Evolutionary conservation across 495 filamentous ascomycete genomes (phyloP).

Genomic region (Cladorrhinum samala): DNA sequence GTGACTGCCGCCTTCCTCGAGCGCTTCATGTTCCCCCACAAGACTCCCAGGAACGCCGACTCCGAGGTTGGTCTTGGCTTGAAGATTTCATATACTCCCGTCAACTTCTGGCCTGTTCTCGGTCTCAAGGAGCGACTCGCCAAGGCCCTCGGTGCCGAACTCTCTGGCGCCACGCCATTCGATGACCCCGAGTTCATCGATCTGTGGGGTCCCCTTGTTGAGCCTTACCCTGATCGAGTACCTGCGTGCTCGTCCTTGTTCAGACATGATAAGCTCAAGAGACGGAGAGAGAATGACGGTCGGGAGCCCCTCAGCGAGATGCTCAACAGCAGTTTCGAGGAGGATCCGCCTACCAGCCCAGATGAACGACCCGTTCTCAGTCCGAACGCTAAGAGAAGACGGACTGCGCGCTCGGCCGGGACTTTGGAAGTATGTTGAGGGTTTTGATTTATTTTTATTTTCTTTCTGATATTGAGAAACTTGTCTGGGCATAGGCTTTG

Average conservation of each 20-base stretch:
- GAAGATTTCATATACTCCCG: conserved; percentile 30
- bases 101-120: conserved; percentile 40
- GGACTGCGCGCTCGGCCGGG: conserved; percentile 17
- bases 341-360: conserved; percentile 20
- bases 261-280: conserved; percentile 15
- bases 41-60: conserved; percentile 14
- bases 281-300: conserved; percentile 13
- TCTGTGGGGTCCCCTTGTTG: conserved; percentile 27
- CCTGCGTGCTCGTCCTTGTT: background rate
- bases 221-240: conserved; percentile 2
- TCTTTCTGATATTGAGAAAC: too few relatives aligned
- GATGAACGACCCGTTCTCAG: conserved; percentile 24
- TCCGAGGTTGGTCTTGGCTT: conserved; percentile 14
- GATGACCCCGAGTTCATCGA: conserved; percentile 29
- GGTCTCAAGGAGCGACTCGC: conserved; percentile 44
- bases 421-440: conserved; percentile 27
- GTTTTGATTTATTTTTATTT: too few relatives aligned
- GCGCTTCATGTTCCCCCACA: conserved; percentile 33
- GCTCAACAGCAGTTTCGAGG: conserved; percentile 32
- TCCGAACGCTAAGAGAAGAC: conserved; percentile 29
- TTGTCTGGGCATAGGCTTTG: too few relatives aligned
- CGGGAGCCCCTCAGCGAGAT: conserved; percentile 20
- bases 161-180: conserved; percentile 30
- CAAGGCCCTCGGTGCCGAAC: conserved; percentile 36
- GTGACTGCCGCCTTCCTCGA: conserved; percentile 33